These are phyloP conservation scores for Colletotrichum sp. DNA, from an alignment of 2,329 filamentous ascomycete genomes.

Conservation along the genomic window DNA sequence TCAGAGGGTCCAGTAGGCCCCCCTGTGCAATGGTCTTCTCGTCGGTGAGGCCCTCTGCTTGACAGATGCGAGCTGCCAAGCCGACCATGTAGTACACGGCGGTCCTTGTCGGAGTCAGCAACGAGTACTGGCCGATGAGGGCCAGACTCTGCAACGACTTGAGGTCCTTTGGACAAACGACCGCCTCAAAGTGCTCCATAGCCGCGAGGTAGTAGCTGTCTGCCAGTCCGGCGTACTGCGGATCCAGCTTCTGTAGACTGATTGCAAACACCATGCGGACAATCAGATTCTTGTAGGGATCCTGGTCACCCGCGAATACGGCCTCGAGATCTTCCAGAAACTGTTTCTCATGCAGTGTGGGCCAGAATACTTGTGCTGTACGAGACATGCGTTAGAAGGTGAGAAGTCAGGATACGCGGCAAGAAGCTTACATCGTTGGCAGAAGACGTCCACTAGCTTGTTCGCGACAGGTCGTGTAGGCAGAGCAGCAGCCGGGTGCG, in stretches of 20 bases:
- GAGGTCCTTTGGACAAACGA: constrained; percentile 87
- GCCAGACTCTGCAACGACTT: constrained; percentile 89
- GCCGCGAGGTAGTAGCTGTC: constrained; percentile 95
- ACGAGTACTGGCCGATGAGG: constrained; percentile 87
- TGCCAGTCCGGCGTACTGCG: constrained; percentile 88
- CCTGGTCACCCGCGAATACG: constrained; percentile 77
- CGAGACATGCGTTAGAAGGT: constrained; percentile 18
- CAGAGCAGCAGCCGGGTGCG: constrained; percentile 76
- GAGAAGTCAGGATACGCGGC: not conserved
- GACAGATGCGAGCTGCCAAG: constrained; percentile 84
- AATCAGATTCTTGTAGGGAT: constrained; percentile 87
- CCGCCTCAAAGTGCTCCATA: constrained; percentile 80
- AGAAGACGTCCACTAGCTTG: constrained; percentile 83
- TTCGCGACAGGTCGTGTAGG: constrained; percentile 78
- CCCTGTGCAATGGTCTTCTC: constrained; percentile 81
- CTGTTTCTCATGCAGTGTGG: constrained; percentile 82
- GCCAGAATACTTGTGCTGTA: constrained; percentile 85
- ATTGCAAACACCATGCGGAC: constrained; percentile 93
- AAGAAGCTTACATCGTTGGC: constrained; percentile 73
- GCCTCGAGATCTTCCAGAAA: constrained; percentile 79
- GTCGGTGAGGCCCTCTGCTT: constrained; percentile 85
- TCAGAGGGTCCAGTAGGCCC: constrained; percentile 69
- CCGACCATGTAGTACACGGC: constrained; percentile 94
- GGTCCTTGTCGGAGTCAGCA: constrained; percentile 89
- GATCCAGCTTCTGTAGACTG: constrained; percentile 89